A percentile compares a stretch with the other conserved stretches of the same genome.
phyloP scores from a whole-genome alignment of 176 grass and related monocot genomes.

The Pharus latifolius region DNA sequence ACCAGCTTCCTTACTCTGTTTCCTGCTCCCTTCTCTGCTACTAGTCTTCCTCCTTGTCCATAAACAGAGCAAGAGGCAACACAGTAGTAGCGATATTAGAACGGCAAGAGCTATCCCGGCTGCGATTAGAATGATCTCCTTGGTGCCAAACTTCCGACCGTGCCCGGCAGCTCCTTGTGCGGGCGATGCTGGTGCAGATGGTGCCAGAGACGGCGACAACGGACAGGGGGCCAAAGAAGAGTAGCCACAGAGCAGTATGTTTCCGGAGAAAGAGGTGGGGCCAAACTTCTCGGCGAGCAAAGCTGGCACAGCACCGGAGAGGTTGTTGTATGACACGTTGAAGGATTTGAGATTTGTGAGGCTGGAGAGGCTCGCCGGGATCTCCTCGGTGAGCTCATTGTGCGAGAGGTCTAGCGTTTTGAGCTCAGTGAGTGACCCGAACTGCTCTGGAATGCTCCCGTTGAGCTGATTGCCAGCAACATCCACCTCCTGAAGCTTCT shows the following conservation, averaged over 20 bases:
- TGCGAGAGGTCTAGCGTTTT: not conserved
- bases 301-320: not conserved
- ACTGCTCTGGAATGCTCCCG: not conserved
- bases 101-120: not conserved
- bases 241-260: constrained; percentile 2
- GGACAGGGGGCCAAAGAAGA: not conserved
- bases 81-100: too few species aligned
- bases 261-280: constrained; percentile 9
- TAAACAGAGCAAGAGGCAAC: not conserved
- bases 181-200: not conserved
- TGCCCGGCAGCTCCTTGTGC: too few species aligned
- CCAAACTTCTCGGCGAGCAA: constrained; percentile 2
- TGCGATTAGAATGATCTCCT: not conserved
- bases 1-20: not conserved
- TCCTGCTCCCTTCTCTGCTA: not conserved
- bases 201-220: not conserved
- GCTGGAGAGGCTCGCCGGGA: not conserved
- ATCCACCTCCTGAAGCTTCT: constrained; percentile 35
- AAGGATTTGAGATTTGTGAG: not conserved
- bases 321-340: constrained; percentile 1
- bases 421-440: not conserved
- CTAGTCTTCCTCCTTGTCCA: not conserved
- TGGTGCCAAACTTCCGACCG: not conserved
- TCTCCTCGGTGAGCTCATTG: not conserved
- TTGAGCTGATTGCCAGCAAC: constrained; percentile 24